Conservation (phyloP, 2,329 filamentous ascomycete species). For the Alternaria longipes region DNA sequence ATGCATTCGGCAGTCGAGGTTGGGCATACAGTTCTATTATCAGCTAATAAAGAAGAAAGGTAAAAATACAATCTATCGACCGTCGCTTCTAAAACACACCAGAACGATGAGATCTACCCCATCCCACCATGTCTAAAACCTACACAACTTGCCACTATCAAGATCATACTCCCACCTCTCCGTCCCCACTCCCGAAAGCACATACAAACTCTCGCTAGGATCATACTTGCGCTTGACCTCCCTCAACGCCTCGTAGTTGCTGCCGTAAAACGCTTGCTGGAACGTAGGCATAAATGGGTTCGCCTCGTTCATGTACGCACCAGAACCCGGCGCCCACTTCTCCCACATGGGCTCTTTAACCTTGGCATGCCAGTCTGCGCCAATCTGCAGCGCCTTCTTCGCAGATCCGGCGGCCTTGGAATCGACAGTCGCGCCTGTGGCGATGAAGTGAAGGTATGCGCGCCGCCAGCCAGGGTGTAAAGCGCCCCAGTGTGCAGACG, state of each 20-base stretch:
- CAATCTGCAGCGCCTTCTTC: not conserved
- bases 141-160: constrained; percentile 29
- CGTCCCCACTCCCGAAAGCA: constrained; percentile 32
- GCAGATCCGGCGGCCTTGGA: not conserved
- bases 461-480: constrained; percentile 47
- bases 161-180: constrained; percentile 36
- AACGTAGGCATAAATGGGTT: constrained; percentile 23
- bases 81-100: not conserved
- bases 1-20: not conserved
- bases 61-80: not conserved
- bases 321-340: constrained; percentile 20
- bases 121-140: not conserved
- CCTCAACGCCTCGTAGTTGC: constrained; percentile 12
- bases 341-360: constrained; percentile 31
- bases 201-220: constrained; percentile 28
- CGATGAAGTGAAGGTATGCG: constrained; percentile 45
- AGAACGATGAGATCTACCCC: not conserved
- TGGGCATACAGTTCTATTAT: not conserved
- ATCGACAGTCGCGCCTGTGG: constrained; percentile 28
- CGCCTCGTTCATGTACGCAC: constrained; percentile 32
- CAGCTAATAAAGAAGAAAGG: accelerated
- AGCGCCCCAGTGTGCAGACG: constrained; percentile 32
- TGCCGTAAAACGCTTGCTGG: constrained; percentile 26
- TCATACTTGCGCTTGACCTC: constrained; percentile 24
- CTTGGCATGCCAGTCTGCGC: constrained; percentile 18